Conservation (phyloP, 2,329 filamentous ascomycete species). For the Fonsecaea monophora region DNA sequence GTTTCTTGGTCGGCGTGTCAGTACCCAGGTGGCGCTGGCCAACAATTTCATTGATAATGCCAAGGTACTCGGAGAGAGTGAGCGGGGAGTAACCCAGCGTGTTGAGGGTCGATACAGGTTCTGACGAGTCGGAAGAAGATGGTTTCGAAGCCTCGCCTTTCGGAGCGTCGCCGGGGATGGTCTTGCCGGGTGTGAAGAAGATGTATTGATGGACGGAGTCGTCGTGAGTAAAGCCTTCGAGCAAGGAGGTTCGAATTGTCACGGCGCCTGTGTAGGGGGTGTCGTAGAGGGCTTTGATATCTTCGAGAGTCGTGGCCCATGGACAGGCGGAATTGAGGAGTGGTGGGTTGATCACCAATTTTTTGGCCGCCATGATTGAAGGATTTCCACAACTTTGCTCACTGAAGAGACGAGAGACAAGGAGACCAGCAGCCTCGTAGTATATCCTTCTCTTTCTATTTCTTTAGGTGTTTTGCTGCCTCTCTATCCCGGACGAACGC, state of each 20-base stretch:
- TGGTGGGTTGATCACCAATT: constrained; percentile 62
- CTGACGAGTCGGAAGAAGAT: constrained; percentile 25
- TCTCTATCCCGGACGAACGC: background rate
- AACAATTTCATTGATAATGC: constrained; percentile 59
- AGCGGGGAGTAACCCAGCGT: constrained; percentile 76
- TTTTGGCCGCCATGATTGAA: constrained; percentile 22
- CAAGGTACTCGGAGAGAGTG: constrained; percentile 65
- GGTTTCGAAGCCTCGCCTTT: constrained; percentile 31
- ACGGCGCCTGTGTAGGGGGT: constrained; percentile 72
- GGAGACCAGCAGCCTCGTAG: background rate
- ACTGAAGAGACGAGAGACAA: background rate
- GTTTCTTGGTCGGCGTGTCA: constrained; percentile 53
- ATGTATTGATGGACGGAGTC: constrained; percentile 61
- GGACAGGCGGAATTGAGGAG: constrained; percentile 77
- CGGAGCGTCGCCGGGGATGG: constrained; percentile 24
- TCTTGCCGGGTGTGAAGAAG: constrained; percentile 38
- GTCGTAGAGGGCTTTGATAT: constrained; percentile 67
- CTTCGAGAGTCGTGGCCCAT: constrained; percentile 71
- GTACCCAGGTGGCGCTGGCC: constrained; percentile 41
- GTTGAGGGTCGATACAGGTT: constrained; percentile 59
- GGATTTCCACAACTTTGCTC: background rate
- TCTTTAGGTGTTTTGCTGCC: background rate
- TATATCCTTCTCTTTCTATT: background rate
- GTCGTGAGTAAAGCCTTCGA: constrained; percentile 68
- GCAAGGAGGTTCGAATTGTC: constrained; percentile 73